Base-by-base conservation (phyloP, 176 grass and related monocot species). In the Rhynchospora pubera region DNA sequence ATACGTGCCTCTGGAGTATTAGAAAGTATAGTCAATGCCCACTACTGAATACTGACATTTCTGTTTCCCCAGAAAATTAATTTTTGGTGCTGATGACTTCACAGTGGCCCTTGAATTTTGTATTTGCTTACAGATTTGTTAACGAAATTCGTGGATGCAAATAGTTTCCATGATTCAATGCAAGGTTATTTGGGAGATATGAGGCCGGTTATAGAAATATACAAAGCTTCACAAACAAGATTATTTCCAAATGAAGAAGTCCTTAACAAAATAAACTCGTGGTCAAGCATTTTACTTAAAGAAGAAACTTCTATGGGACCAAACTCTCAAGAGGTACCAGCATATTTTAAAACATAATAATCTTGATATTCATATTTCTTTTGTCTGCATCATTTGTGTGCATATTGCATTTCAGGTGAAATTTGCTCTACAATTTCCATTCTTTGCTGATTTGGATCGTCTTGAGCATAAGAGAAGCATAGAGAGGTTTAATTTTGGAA, bases 391-490 rank as follows among this genome's bases (percentile, higher is more conserved):
- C 7, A 50, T 80, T 62, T 39, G 16, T 39, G 18, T 43, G 0
- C 18, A 77, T 78, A 32, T 77, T 2, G 46, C 28, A 23, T 91
- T 84, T 80, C 81, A 94, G 94, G 85, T 91, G 65, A 88, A 94
- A 0, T 77, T 94, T 83, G 55, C 80, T 66, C 80, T 97, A 3
- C 85, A 86, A 4, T 92, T 80, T 87, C 94, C 91, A 9, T 92
- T 90, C 69, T 97, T 87, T 55, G 46, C 85, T 51, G 88, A 85
- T 66, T 58, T 97, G 77, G 94, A 97, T 50, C 85, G 90, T 18
- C 70, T 97, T 44, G 86, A 89, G 53, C 94, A 97, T 76, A 97
- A 86, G 83, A 86, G 85, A 81, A 87, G 74, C 76, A 97, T 97
- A 22, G 92, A 97, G 86, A 51, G 73, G 71, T 89, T 94, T 76